phyloP scores from a whole-genome alignment of 768 basidiomycete species.

The Austroboletus festivus region DNA sequence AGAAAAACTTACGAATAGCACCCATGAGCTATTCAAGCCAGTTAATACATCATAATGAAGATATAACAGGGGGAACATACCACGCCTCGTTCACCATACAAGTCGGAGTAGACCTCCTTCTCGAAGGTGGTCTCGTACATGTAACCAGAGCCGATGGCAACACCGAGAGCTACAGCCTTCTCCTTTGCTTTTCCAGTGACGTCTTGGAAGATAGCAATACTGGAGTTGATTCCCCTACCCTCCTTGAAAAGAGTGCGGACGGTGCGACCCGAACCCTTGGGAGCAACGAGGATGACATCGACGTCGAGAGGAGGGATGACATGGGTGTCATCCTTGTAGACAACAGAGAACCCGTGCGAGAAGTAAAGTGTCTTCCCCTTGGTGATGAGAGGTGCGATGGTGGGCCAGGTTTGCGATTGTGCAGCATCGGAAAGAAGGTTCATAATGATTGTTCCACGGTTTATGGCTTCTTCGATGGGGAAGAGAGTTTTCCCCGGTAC shows the following conservation, averaged over 20 bases:
- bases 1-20: slow-evolving; percentile 70
- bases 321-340: slow-evolving; percentile 96
- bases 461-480: slow-evolving; percentile 96
- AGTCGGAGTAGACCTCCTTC: slow-evolving; percentile 99
- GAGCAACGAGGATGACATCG: slow-evolving; percentile 98
- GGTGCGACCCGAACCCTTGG: slow-evolving; percentile 97
- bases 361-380: slow-evolving; percentile 99
- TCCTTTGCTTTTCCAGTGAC: slow-evolving; percentile 98
- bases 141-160: slow-evolving; percentile 95
- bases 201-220: slow-evolving; percentile 94
- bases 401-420: slow-evolving; percentile 95
- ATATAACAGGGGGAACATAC: slow-evolving; percentile 47
- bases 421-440: slow-evolving; percentile 98
- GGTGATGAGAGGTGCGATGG: slow-evolving; percentile 90
- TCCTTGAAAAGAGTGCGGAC: slow-evolving; percentile 99
- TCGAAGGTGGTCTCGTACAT: slow-evolving; percentile 98
- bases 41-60: slow-evolving; percentile 5
- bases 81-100: slow-evolving; percentile 99
- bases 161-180: slow-evolving; percentile 92
- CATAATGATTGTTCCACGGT: slow-evolving; percentile 98
- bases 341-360: slow-evolving; percentile 98
- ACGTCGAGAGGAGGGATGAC: slow-evolving; percentile 90
- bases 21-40: slow-evolving; percentile 75
- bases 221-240: slow-evolving; percentile 97
- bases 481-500: slow-evolving; percentile 97